phyloP scores from a whole-genome alignment of 2,329 filamentous ascomycete species.

The Truncatella angustata region DNA sequence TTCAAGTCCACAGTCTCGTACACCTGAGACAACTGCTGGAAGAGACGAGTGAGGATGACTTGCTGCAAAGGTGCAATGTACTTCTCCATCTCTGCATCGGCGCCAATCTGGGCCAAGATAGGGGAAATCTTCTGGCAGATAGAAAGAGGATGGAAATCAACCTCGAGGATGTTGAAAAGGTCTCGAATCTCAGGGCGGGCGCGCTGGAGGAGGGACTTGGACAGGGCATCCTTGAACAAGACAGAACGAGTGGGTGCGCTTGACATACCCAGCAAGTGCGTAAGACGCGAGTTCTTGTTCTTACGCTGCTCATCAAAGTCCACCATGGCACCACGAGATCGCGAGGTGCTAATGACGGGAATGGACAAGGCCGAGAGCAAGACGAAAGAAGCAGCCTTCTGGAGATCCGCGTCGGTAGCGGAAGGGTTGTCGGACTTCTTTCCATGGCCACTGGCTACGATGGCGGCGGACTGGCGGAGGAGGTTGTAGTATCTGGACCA shows the following conservation, averaged over 20 bases:
- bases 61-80: conserved; percentile 95
- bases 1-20: conserved; percentile 96
- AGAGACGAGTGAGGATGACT: conserved; percentile 95
- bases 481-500: conserved; percentile 98
- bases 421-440: conserved; percentile 94
- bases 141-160: conserved; percentile 97
- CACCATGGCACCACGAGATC: conserved; percentile 91
- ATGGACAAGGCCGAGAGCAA: conserved; percentile 94
- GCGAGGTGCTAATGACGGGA: conserved; percentile 96
- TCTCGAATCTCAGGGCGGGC: conserved; percentile 93
- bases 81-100: conserved; percentile 93
- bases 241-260: conserved; percentile 83
- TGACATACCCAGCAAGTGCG: conserved; percentile 91
- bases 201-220: conserved; percentile 90
- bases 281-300: conserved; percentile 98
- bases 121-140: conserved; percentile 99
- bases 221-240: conserved; percentile 93
- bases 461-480: conserved; percentile 81
- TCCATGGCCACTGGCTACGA: conserved; percentile 80
- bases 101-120: conserved; percentile 89
- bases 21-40: conserved; percentile 98
- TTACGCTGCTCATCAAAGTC: conserved; percentile 96
- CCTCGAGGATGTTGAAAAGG: conserved; percentile 97
- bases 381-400: conserved; percentile 93
- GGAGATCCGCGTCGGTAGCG: conserved; percentile 83